A percentile compares a stretch with the other conserved stretches of the same genome.
Evolutionary conservation across 768 basidiomycete species (phyloP).

Genomic region (Leccinum ochraceum): DNA sequence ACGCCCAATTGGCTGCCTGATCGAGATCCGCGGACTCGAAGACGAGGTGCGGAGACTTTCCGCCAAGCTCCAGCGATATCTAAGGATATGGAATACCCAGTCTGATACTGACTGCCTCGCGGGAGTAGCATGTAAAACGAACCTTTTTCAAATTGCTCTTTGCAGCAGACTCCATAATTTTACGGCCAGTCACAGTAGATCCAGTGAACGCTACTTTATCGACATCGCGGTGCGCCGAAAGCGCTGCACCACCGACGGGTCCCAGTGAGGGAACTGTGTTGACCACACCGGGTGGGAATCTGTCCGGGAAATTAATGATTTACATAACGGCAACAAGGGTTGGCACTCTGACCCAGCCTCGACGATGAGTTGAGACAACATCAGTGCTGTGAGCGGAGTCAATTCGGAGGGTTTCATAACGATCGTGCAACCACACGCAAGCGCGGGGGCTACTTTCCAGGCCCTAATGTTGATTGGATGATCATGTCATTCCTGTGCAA

Average conservation of each 20-base stretch:
- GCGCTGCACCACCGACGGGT: slow-evolving; percentile 78
- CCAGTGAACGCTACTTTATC: slow-evolving; percentile 98
- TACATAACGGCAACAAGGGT: slow-evolving; percentile 12
- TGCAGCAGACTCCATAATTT: slow-evolving; percentile 90
- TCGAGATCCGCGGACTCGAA: slow-evolving; percentile 93
- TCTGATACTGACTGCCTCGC: slow-evolving; percentile 23
- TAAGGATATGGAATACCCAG: slow-evolving; percentile 27
- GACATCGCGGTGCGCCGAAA: slow-evolving; percentile 79
- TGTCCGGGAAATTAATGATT: slow-evolving; percentile 32
- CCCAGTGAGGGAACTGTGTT: slow-evolving; percentile 89
- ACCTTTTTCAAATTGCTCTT: slow-evolving; percentile 95
- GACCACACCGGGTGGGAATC: slow-evolving; percentile 89
- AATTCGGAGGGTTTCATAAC: slow-evolving; percentile 95
- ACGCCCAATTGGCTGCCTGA: slow-evolving; percentile 81
- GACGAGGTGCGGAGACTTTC: slow-evolving; percentile 87
- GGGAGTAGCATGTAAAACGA: slow-evolving; percentile 27
- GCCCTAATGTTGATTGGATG: slow-evolving; percentile 43
- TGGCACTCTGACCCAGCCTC: slow-evolving; percentile 71
- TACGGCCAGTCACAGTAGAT: slow-evolving; percentile 84
- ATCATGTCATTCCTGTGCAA: slow-evolving; percentile 4
- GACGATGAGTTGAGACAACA: slow-evolving; percentile 74
- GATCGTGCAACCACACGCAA: slow-evolving; percentile 89
- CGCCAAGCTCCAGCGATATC: slow-evolving; percentile 92
- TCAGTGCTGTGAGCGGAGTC: slow-evolving; percentile 81
- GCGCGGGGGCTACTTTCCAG: slow-evolving; percentile 93